Percentiles rank a stretch among this genome's conserved stretches.
Conservation (phyloP, 495 filamentous ascomycete genomes). For the Parathielavia appendiculata region DNA sequence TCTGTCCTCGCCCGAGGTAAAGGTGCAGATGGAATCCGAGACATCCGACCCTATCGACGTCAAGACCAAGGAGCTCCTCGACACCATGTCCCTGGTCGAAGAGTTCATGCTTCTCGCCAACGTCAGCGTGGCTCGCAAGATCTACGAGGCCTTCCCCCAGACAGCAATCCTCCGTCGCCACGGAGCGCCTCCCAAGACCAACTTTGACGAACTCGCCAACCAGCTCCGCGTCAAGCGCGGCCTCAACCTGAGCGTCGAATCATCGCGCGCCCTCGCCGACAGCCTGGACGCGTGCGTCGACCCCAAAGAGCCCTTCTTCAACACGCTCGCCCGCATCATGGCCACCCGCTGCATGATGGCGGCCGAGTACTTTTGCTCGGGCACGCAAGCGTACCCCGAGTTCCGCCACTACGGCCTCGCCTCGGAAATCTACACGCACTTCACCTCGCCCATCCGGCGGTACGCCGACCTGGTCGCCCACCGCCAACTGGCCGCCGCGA, state of each 20-base stretch:
- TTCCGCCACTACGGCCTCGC: conserved; percentile 96
- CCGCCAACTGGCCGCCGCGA: conserved; percentile 89
- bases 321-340: conserved; percentile 93
- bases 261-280: conserved; percentile 83
- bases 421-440: conserved; percentile 96
- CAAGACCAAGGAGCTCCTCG: conserved; percentile 87
- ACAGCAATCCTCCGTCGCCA: conserved; percentile 91
- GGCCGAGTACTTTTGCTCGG: conserved; percentile 94
- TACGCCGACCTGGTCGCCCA: conserved; percentile 94
- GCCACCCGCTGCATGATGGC: conserved; percentile 99
- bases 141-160: conserved; percentile 85
- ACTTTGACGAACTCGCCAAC: conserved; percentile 88
- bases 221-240: conserved; percentile 82
- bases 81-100: conserved; percentile 95
- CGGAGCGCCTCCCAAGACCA: conserved; percentile 83
- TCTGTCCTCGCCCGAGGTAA: conserved; percentile 91
- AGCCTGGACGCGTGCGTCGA: conserved; percentile 83
- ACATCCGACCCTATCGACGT: conserved; percentile 95
- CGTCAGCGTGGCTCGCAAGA: conserved; percentile 81
- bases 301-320: conserved; percentile 87
- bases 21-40: conserved; percentile 87
- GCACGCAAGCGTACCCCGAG: conserved; percentile 84
- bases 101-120: conserved; percentile 99
- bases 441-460: conserved; percentile 92
- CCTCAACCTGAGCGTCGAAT: conserved; percentile 72